Evolutionary conservation across 1,284 basidiomycete genomes (phyloP), one percentile per base, ranked within the genome.

Genomic region (Cryptococcus sp.): DNA sequence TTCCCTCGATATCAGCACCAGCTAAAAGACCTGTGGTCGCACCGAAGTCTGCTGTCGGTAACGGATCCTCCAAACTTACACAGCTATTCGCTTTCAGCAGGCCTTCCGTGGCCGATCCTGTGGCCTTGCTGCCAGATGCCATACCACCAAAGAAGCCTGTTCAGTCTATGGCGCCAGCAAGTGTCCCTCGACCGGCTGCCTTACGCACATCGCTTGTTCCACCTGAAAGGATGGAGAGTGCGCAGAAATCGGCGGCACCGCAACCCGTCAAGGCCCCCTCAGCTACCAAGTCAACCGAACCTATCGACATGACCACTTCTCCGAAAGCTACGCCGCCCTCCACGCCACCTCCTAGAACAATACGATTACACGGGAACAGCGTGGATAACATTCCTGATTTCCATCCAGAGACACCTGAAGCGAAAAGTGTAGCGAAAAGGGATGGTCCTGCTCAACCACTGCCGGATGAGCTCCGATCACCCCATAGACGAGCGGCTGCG

Each of bases 291-390:
- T 14, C 44, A 46, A 46, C 8, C 10, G 30, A 30, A 13, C 44
- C 44, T 46, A 23, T 13, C 23, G 23, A n/a, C 13, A 11, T 8
- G 8, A 30, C 10, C 10, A 30, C 10, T 8, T 14, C 10, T 23
- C 13, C 44, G 13, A 46, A 13, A 8, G 44, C 44, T 31, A 30
- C 13, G 30, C 44, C 44, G 30, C 51, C 51, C 4, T 53, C 52
- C 4, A 53, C 52, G 15, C 52, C 52, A 8, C 52, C 52, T 41
- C 36, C 15, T 33, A 56, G 6, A 51, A 58, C 42, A 49, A 61
- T 36, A 47, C 51, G 14, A 23, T 49, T 57, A 8, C 13, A 8
- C 8, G 8, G 23, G 11, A 13, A 11, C 23, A 23, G 44, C 23
- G 46, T 42, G 15, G 45, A 11, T n/a, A 45, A 53, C 30, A 35